These are phyloP conservation scores for Alternaria ventricosa DNA, from an alignment of 2,329 filamentous ascomycete genomes.

Conservation along the genomic window DNA sequence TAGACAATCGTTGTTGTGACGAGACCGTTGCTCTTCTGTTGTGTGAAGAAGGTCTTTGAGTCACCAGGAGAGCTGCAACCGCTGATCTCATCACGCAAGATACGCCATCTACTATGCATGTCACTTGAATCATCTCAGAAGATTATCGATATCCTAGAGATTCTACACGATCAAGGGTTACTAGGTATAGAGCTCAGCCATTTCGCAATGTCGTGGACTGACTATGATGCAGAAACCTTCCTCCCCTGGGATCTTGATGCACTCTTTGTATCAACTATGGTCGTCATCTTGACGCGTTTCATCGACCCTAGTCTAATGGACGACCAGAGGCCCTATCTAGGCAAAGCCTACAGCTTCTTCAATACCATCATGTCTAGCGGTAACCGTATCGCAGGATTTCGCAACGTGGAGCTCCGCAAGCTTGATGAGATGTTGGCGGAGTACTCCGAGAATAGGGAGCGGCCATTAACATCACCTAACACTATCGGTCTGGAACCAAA, in stretches of 20 bases:
- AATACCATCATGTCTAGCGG: slow-evolving; percentile 57
- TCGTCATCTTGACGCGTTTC: slow-evolving; percentile 48
- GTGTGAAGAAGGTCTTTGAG: slow-evolving; percentile 48
- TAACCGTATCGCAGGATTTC: slow-evolving; percentile 55
- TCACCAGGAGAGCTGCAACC: slow-evolving; percentile 36
- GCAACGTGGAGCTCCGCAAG: slow-evolving; percentile 55
- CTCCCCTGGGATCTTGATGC: slow-evolving; percentile 58
- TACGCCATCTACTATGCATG: slow-evolving; percentile 50
- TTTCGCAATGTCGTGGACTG: slow-evolving; percentile 1
- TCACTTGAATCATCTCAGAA: slow-evolving; percentile 55
- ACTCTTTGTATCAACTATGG: slow-evolving; percentile 53
- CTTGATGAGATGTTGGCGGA: slow-evolving; percentile 51
- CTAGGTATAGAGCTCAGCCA: slow-evolving; percentile 47
- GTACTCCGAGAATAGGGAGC: slow-evolving; percentile 23
- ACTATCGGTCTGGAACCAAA: not conserved
- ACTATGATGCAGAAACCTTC: slow-evolving; percentile 52
- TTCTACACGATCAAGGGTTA: slow-evolving; percentile 55
- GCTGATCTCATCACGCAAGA: slow-evolving; percentile 47
- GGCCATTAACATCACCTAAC: not conserved
- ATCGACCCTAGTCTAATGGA: slow-evolving; percentile 46
- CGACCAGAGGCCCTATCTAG: slow-evolving; percentile 47
- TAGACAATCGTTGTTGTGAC: slow-evolving; percentile 52
- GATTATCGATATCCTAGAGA: slow-evolving; percentile 53
- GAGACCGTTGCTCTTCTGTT: slow-evolving; percentile 53
- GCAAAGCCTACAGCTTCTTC: slow-evolving; percentile 54